These are phyloP conservation scores for Penicillium italicum DNA, from an alignment of 2,329 filamentous ascomycete species.

Conservation along the genomic window DNA sequence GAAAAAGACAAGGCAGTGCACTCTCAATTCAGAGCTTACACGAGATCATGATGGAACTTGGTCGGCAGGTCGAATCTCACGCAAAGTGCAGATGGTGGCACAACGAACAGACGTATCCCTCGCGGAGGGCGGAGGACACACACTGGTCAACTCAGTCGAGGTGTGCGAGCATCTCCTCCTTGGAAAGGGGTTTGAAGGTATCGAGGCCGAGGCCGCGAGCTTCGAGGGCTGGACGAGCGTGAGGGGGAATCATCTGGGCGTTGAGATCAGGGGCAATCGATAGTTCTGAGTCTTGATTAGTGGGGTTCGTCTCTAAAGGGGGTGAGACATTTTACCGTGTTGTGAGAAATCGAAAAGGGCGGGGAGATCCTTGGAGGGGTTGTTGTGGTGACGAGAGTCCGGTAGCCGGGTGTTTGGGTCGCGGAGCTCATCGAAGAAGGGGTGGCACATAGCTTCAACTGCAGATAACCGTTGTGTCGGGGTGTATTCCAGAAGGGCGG, in stretches of 20 bases:
- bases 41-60: slow-evolving; percentile 16
- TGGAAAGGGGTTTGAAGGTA: slow-evolving; percentile 84
- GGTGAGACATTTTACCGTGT: slow-evolving; percentile 64
- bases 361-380: slow-evolving; percentile 75
- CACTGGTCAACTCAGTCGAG: slow-evolving; percentile 68
- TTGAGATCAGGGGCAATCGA: slow-evolving; percentile 93
- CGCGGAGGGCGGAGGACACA: slow-evolving; percentile 34
- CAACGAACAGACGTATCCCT: slow-evolving; percentile 36
- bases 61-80: slow-evolving; percentile 19
- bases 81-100: slow-evolving; percentile 34
- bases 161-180: slow-evolving; percentile 96
- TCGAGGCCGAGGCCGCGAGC: slow-evolving; percentile 85
- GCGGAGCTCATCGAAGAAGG: slow-evolving; percentile 95
- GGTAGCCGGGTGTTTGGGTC: slow-evolving; percentile 88
- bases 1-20: slow-evolving; percentile 27
- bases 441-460: slow-evolving; percentile 95
- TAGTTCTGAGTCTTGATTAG: slow-evolving; percentile 61
- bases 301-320: not conserved
- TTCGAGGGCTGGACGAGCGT: slow-evolving; percentile 70
- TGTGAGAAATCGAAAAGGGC: slow-evolving; percentile 87
- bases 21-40: slow-evolving; percentile 30
- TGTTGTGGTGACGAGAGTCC: slow-evolving; percentile 86
- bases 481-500: slow-evolving; percentile 90
- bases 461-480: slow-evolving; percentile 91
- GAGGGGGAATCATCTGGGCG: slow-evolving; percentile 77